A percentile compares a stretch with the other conserved stretches of the same genome.
These are phyloP conservation scores for Hirschioporus abietinus DNA, from an alignment of 768 basidiomycete genomes.

Conservation along the genomic window DNA sequence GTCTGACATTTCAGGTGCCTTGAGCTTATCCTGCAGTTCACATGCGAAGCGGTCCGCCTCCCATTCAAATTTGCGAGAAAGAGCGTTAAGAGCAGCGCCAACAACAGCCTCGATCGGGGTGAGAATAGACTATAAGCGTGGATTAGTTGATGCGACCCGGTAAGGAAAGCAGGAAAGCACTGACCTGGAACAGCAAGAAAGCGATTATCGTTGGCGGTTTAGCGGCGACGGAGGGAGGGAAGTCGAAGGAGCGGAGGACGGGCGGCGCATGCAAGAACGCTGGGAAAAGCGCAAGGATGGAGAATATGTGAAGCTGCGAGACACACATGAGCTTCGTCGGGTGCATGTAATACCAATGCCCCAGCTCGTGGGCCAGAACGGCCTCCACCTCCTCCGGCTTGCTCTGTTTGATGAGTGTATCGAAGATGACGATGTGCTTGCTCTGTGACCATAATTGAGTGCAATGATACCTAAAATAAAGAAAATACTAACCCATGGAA, in stretches of 20 bases:
- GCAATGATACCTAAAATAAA: background rate
- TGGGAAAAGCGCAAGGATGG: slow-evolving; percentile 83
- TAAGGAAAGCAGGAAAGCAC: slow-evolving; percentile 12
- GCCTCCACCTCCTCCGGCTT: slow-evolving; percentile 93
- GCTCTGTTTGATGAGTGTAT: slow-evolving; percentile 91
- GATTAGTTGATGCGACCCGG: slow-evolving; percentile 5
- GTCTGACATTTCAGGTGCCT: slow-evolving; percentile 60
- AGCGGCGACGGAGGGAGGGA: slow-evolving; percentile 56
- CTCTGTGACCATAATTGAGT: slow-evolving; percentile 38
- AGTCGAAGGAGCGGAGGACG: slow-evolving; percentile 76
- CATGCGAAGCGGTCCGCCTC: slow-evolving; percentile 87
- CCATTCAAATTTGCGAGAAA: slow-evolving; percentile 87
- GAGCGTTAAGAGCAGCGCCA: slow-evolving; percentile 68
- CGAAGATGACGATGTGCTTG: slow-evolving; percentile 96
- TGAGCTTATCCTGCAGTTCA: slow-evolving; percentile 51
- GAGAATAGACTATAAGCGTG: slow-evolving; percentile 57
- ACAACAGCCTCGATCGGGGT: slow-evolving; percentile 75
- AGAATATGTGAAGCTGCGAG: slow-evolving; percentile 84
- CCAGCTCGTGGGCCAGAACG: slow-evolving; percentile 96
- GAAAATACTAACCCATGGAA: slow-evolving; percentile 66
- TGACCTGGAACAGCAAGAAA: slow-evolving; percentile 78
- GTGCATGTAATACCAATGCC: slow-evolving; percentile 93
- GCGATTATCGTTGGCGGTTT: slow-evolving; percentile 78
- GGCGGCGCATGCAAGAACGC: slow-evolving; percentile 81
- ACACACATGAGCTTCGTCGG: slow-evolving; percentile 84